Percentiles rank a stretch among this genome's conserved stretches.
Conservation (phyloP, 495 filamentous ascomycete genomes). For the Pyrenula aspistea region DNA sequence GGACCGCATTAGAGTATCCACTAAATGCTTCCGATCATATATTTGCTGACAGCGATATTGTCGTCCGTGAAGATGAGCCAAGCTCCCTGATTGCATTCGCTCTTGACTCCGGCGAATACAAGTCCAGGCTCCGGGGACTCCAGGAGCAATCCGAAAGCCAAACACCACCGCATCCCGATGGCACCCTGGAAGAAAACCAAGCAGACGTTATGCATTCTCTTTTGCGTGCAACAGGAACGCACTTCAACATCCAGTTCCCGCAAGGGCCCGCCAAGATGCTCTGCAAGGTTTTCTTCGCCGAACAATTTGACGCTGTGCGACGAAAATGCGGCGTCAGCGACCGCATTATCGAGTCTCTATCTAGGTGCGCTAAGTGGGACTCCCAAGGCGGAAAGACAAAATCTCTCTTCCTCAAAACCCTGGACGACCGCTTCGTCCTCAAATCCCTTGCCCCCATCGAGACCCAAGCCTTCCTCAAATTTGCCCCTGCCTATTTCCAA, state of each 20-base stretch:
- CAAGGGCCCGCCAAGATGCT: constrained; percentile 87
- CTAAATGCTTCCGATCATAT: constrained; percentile 81
- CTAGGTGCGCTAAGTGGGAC: constrained; percentile 94
- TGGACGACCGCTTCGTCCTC: constrained; percentile 87
- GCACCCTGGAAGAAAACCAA: constrained; percentile 16
- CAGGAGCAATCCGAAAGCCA: constrained; percentile 42
- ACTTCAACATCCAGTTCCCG: constrained; percentile 87
- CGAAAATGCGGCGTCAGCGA: constrained; percentile 86
- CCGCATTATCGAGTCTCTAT: constrained; percentile 88
- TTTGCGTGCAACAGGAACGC: constrained; percentile 70
- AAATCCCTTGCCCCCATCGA: constrained; percentile 84
- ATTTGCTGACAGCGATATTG: constrained; percentile 94
- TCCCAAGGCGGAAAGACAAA: constrained; percentile 97
- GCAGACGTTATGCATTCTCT: constrained; percentile 57
- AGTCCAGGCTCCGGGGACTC: constrained; percentile 60
- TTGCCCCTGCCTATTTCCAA: constrained; percentile 92
- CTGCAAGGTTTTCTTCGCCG: constrained; percentile 96
- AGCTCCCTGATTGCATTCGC: constrained; percentile 93
- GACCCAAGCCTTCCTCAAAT: constrained; percentile 84
- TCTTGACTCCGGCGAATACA: constrained; percentile 74
- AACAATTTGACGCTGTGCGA: constrained; percentile 92
- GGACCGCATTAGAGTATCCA: constrained; percentile 90
- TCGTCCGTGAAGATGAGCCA: constrained; percentile 93
- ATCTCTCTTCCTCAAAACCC: constrained; percentile 93
- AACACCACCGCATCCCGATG: constrained; percentile 14